phyloP scores from a whole-genome alignment of 257 asterid genomes.

The Solanum gandarillasii region DNA sequence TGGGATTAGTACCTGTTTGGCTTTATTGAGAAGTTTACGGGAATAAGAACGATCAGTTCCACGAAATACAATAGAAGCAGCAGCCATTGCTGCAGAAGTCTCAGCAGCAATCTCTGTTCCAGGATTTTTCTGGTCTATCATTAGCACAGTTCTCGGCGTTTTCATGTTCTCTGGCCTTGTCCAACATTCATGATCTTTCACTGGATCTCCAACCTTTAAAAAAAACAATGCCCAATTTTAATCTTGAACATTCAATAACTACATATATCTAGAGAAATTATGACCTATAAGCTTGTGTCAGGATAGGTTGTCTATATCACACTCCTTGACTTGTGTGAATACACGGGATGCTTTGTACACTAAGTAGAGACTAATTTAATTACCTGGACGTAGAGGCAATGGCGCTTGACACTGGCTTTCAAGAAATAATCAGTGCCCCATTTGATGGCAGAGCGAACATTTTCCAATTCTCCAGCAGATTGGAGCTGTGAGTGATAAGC shows the following conservation, averaged over 20 bases:
- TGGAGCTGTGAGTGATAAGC: conserved; percentile 30
- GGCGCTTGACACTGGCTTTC: conserved; percentile 38
- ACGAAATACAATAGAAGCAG: conserved; percentile 49
- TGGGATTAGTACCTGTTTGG: conserved; percentile 23
- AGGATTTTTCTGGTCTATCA: conserved; percentile 41
- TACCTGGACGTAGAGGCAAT: conserved; percentile 52
- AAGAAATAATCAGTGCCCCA: conserved; percentile 78
- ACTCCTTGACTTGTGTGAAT: background rate
- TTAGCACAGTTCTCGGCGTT: conserved; percentile 43
- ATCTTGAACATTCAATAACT: background rate
- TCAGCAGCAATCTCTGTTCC: conserved; percentile 85
- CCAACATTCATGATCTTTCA: conserved; percentile 71
- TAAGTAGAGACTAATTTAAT: background rate
- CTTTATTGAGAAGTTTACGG: conserved; percentile 26
- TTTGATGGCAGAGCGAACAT: conserved; percentile 30
- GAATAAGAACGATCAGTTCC: conserved; percentile 27
- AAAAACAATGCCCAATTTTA: background rate
- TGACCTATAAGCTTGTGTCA: background rate
- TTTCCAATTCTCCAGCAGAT: conserved; percentile 49
- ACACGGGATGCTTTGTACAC: background rate
- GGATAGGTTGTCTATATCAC: background rate
- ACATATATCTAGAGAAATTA: background rate
- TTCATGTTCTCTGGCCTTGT: conserved; percentile 66
- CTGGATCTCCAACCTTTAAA: conserved; percentile 78
- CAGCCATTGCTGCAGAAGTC: conserved; percentile 68